Evolutionary conservation across 2,329 filamentous ascomycete genomes (phyloP), one percentile per base, ranked within the genome.

Genomic region (Colletotrichum plurivorum): DNA sequence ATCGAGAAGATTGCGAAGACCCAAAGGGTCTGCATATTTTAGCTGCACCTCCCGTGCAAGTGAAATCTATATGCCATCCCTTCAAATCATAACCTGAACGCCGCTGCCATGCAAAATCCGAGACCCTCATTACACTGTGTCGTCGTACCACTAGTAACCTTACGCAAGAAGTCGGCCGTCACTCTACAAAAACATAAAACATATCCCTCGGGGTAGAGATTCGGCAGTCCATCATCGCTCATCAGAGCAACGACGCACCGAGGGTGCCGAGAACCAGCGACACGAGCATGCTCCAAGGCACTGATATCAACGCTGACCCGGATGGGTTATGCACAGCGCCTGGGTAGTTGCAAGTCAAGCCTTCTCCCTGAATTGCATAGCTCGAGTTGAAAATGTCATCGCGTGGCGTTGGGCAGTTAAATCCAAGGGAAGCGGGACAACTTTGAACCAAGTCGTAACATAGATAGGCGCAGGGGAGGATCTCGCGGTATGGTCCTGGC

Each of bases 401-500:
- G 20, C 75, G 70, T 3, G 65, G 61, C 22, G 56, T 57, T 2
- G 96, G 95, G 80, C 96, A 99, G 1, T 78, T 82, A 75, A 99
- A 98, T 0, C 86, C 84, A 73, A 99, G 83, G 1, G 85, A 81
- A 0, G 94, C 87, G 0, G 96, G 95, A 80, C 96, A 99, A 76
- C 89, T 94, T 80, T 92, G 90, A 12, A 97, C 93, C 1, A 99
- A 85, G 62, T 92, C 89, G 77, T 94, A 96, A 82, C 96, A 99
- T 58, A 98, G 82, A 72, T 97, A 92, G 70, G 93, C 89, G 76
- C 95, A 98, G 0, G 96, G 96, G 9, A 97, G 83, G 20, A 98
- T 84, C 82, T 99, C 96, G 77, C 95, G 97, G 81, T 99, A 98
- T 0, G 96, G 96, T 0, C 96, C 96, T 0, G 96, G 95, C 71